These are phyloP conservation scores for Penicillium simplicissimum DNA, from an alignment of 495 filamentous ascomycete genomes.

Conservation along the genomic window DNA sequence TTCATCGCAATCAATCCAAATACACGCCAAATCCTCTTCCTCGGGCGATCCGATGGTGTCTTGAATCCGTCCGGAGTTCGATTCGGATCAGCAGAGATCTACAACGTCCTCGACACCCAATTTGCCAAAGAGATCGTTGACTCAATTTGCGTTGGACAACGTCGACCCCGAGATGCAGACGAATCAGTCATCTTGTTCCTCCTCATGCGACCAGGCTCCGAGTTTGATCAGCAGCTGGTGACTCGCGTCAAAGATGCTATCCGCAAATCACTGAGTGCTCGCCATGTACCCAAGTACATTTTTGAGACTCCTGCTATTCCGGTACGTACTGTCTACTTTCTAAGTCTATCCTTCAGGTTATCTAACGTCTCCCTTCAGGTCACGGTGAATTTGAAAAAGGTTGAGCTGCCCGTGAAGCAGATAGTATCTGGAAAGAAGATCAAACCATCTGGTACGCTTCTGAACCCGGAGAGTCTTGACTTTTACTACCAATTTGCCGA, in stretches of 20 bases:
- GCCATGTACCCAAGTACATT: constrained; percentile 74
- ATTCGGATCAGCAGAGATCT: constrained; percentile 79
- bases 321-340: constrained; percentile 48
- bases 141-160: constrained; percentile 72
- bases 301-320: constrained; percentile 78
- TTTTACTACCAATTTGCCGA: constrained; percentile 79
- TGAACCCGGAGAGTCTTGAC: constrained; percentile 72
- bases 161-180: constrained; percentile 64
- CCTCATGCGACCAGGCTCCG: constrained; percentile 61
- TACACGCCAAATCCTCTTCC: constrained; percentile 64
- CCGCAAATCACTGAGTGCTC: constrained; percentile 57
- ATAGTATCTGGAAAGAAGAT: constrained; percentile 72
- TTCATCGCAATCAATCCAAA: constrained; percentile 68
- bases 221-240: constrained; percentile 55
- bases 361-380: constrained; percentile 44
- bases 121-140: constrained; percentile 64
- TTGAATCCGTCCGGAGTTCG: constrained; percentile 76
- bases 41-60: constrained; percentile 76
- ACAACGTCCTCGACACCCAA: constrained; percentile 65
- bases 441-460: constrained; percentile 71
- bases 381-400: constrained; percentile 79
- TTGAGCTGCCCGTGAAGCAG: constrained; percentile 80
- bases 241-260: constrained; percentile 61
- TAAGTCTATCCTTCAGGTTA: not conserved
- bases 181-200: constrained; percentile 76